phyloP scores from a whole-genome alignment of 2,329 filamentous ascomycete species.

The Sporothrix inflata region DNA sequence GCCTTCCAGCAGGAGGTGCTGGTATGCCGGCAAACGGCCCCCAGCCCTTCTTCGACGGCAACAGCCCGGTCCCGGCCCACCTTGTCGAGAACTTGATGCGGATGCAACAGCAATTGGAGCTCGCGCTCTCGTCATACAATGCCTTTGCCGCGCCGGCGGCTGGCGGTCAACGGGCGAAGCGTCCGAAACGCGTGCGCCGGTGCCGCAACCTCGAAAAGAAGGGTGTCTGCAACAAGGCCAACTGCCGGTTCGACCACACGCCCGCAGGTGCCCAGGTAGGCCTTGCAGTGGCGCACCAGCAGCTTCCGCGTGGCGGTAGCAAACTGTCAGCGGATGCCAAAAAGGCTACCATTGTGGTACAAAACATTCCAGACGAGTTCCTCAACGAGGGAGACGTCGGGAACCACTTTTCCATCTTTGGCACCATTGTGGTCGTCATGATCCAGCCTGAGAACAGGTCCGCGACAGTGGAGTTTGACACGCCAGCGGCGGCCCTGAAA shows the following conservation, averaged over 20 bases:
- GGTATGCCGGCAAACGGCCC: background rate
- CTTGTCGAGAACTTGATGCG: conserved; percentile 64
- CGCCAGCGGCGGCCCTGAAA: conserved; percentile 66
- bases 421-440: conserved; percentile 63
- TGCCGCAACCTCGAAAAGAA: conserved; percentile 74
- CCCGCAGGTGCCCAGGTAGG: background rate
- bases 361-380: conserved; percentile 74
- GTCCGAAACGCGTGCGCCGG: conserved; percentile 49
- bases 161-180: background rate
- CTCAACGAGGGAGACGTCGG: conserved; percentile 68
- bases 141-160: conserved; percentile 37
- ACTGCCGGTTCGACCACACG: conserved; percentile 70
- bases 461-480: conserved; percentile 70
- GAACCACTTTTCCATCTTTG: conserved; percentile 73
- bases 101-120: conserved; percentile 58
- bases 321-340: conserved; percentile 64
- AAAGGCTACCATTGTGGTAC: conserved; percentile 72
- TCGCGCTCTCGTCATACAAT: conserved; percentile 45
- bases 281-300: background rate
- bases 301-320: background rate
- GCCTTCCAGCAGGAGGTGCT: background rate
- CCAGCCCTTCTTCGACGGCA: background rate
- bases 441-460: conserved; percentile 69
- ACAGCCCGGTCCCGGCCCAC: conserved; percentile 44
- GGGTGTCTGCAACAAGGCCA: conserved; percentile 71